phyloP scores from a whole-genome alignment of 1,284 basidiomycete genomes.

The Sporisorium scitamineum region DNA sequence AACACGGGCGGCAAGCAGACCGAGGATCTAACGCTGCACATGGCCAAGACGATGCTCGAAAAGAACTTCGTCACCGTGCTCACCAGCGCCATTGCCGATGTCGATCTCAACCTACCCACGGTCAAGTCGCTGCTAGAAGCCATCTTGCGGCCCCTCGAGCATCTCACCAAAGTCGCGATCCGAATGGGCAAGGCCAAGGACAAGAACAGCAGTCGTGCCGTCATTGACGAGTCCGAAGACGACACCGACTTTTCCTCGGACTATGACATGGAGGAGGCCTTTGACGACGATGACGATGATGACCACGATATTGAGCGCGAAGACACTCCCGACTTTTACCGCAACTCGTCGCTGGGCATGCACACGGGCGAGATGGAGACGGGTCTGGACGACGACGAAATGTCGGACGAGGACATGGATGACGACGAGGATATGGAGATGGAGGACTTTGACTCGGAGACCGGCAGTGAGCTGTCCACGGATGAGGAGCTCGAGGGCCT shows the following conservation, averaged over 20 bases:
- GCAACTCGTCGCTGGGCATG: constrained; percentile 97
- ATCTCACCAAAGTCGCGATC: constrained; percentile 94
- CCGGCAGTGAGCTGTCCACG: constrained; percentile 55
- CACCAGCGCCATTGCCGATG: constrained; percentile 88
- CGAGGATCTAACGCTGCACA: constrained; percentile 86
- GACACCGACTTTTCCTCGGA: constrained; percentile 40
- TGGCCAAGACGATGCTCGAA: constrained; percentile 98
- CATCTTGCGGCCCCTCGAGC: constrained; percentile 88
- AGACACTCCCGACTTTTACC: constrained; percentile 92
- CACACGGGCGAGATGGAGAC: constrained; percentile 72
- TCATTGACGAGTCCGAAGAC: constrained; percentile 46
- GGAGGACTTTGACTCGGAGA: constrained; percentile 76
- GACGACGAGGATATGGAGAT: constrained; percentile 90
- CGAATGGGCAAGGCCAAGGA: constrained; percentile 85
- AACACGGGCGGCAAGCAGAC: constrained; percentile 61
- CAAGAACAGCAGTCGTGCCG: constrained; percentile 31
- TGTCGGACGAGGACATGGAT: constrained; percentile 86
- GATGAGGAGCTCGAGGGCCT: constrained; percentile 71
- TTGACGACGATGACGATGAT: constrained; percentile 72
- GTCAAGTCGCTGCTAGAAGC: constrained; percentile 85
- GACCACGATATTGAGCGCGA: constrained; percentile 76
- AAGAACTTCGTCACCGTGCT: constrained; percentile 93
- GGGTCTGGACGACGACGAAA: constrained; percentile 77
- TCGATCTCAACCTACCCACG: constrained; percentile 95
- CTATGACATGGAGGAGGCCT: constrained; percentile 54